Evolutionary conservation across 495 filamentous ascomycete species (phyloP).

Genomic region (Xylona heveae): DNA sequence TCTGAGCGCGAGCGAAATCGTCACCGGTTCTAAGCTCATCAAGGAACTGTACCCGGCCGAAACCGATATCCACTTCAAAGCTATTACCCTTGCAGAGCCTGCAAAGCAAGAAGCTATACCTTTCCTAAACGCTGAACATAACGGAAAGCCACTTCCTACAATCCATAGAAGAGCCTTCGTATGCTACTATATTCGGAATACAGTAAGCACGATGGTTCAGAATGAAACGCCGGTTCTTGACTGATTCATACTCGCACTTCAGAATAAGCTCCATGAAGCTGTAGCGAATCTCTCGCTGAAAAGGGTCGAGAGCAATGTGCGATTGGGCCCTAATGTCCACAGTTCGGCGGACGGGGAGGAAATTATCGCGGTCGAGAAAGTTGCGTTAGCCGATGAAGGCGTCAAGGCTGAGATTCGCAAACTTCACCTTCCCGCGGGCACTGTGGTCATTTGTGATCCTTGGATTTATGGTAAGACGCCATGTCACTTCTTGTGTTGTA

Average conservation of each 20-base stretch:
- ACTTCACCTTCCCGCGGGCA: constrained; percentile 38
- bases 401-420: constrained; percentile 44
- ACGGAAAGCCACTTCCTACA: constrained; percentile 11
- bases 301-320: constrained; percentile 34
- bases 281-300: constrained; percentile 30
- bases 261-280: constrained; percentile 50
- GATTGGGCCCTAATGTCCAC: constrained; percentile 33
- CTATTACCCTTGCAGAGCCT: constrained; percentile 43
- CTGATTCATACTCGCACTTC: background rate
- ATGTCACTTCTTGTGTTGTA: background rate
- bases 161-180: constrained; percentile 33
- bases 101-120: constrained; percentile 33
- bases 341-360: constrained; percentile 35
- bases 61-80: constrained; percentile 25
- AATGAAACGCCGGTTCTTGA: background rate
- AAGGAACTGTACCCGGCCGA: constrained; percentile 8
- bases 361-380: constrained; percentile 34
- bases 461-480: constrained; percentile 47
- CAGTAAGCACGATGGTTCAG: constrained; percentile 20
- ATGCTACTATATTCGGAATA: constrained; percentile 41
- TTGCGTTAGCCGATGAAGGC: constrained; percentile 28
- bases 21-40: constrained; percentile 8
- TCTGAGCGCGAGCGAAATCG: constrained; percentile 12
- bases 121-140: constrained; percentile 24
- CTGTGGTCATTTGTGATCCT: constrained; percentile 37